phyloP scores from a whole-genome alignment of 1,139 yeast genomes.

The Yamadazyma atmosphaerica region DNA sequence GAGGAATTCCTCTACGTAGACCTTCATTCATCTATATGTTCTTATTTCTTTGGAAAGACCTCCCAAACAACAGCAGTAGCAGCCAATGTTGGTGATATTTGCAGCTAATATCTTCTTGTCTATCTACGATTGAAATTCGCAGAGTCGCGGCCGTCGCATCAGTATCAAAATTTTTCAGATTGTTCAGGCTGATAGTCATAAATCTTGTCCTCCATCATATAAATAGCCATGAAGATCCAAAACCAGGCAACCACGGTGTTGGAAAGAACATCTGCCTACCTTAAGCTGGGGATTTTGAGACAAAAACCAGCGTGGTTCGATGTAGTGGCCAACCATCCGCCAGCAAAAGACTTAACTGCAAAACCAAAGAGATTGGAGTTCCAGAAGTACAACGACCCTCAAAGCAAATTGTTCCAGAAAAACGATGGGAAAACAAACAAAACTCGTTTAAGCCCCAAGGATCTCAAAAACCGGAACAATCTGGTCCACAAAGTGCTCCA shows the following conservation, averaged over 20 bases:
- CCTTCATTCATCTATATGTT: neutral
- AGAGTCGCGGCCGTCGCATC: no score
- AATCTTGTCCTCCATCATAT: no score
- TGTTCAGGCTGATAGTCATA: no score
- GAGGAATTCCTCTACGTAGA: slow-evolving; percentile 2
- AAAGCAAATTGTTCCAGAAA: neutral
- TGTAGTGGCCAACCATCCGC: slow-evolving; percentile 80
- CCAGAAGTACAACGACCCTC: slow-evolving; percentile 22
- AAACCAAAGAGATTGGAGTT: slow-evolving; percentile 35
- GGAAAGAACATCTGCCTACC: slow-evolving; percentile 72
- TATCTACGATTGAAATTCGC: no score
- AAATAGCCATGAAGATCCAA: slow-evolving; percentile 69
- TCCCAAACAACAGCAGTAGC: no score
- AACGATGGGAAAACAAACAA: neutral
- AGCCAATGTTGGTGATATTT: no score
- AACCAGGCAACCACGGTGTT: slow-evolving; percentile 68
- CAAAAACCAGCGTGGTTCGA: slow-evolving; percentile 86
- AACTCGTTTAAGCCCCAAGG: slow-evolving; percentile 44
- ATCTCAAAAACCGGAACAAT: slow-evolving; percentile 29
- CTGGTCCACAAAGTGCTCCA: slow-evolving; percentile 55
- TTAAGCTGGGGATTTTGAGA: slow-evolving; percentile 62
- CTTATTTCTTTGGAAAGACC: no score
- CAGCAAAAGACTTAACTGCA: slow-evolving; percentile 61
- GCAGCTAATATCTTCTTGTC: no score
- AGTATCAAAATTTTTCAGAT: no score